A percentile compares a stretch with the other conserved stretches of the same genome.
Conservation (phyloP, 352 stramenopile genomes). For the Pythium sukuiense region DNA sequence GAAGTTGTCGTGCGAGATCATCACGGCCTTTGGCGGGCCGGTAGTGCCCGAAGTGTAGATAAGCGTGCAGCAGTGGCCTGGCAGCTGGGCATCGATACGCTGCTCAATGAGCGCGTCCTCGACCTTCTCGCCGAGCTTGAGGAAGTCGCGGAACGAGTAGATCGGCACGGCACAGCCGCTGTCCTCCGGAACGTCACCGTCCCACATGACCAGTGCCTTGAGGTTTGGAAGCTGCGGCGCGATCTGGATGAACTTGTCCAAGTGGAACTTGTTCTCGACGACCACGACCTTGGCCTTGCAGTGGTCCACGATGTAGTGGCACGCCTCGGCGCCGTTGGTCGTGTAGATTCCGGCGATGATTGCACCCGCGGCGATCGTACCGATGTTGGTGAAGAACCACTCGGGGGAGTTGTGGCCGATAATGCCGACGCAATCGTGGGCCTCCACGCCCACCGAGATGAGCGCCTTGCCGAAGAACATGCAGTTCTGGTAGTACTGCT, state of each 20-base stretch:
- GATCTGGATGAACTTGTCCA: conserved; percentile 76
- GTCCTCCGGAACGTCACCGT: conserved; percentile 38
- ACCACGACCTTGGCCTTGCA: conserved; percentile 79
- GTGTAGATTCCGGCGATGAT: conserved; percentile 85
- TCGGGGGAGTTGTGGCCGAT: conserved; percentile 86
- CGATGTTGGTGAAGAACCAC: conserved; percentile 84
- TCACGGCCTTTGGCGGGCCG: conserved; percentile 63
- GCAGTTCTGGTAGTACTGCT: conserved; percentile 75
- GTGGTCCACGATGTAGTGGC: conserved; percentile 80
- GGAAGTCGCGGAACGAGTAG: conserved; percentile 63
- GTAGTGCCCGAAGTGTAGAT: conserved; percentile 92
- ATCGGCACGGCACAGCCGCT: conserved; percentile 46
- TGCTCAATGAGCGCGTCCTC: conserved; percentile 31
- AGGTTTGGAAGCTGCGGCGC: conserved; percentile 61
- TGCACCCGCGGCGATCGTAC: conserved; percentile 74
- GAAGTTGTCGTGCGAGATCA: conserved; percentile 80
- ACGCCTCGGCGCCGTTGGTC: conserved; percentile 73
- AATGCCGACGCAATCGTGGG: conserved; percentile 76
- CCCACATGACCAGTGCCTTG: conserved; percentile 77
- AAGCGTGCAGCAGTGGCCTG: conserved; percentile 73
- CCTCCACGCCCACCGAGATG: conserved; percentile 65
- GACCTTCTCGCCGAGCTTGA: conserved; percentile 45
- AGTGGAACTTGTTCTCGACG: conserved; percentile 60
- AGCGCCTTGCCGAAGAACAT: conserved; percentile 71
- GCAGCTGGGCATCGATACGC: conserved; percentile 47